Evolutionary conservation across 2,329 filamentous ascomycete species (phyloP).

Genomic region (Arachnomyces sp.): DNA sequence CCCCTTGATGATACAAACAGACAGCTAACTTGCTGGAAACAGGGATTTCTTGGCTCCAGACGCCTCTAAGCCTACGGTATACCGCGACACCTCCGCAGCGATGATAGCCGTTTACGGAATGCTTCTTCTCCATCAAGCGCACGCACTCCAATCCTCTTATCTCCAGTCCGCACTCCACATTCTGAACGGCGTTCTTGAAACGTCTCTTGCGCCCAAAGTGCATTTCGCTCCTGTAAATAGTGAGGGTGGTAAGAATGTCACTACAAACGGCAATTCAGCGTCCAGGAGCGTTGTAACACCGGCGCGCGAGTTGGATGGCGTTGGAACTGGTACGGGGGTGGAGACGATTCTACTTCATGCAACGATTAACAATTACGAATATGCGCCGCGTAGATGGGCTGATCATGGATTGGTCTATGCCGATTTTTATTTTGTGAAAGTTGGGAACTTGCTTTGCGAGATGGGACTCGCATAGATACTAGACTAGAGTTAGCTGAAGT

Average conservation of each 20-base stretch:
- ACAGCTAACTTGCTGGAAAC: too few species aligned
- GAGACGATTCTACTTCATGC: conserved; percentile 11
- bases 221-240: too few species aligned
- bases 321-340: too few species aligned
- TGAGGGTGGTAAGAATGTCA: too few species aligned
- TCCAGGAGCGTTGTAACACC: too few species aligned
- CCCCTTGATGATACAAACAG: conserved; percentile 13
- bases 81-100: conserved; percentile 33
- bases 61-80: conserved; percentile 15
- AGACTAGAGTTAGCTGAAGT: too few species aligned
- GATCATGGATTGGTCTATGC: conserved; percentile 38
- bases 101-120: conserved; percentile 37
- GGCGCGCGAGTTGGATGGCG: too few species aligned
- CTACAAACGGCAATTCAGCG: too few species aligned
- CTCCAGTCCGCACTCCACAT: conserved; percentile 32
- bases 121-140: conserved; percentile 29
- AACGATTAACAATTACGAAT: conserved; percentile 35
- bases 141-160: conserved; percentile 8
- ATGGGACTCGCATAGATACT: conserved; percentile 11
- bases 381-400: conserved; percentile 31
- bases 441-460: conserved; percentile 35
- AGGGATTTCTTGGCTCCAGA: too few species aligned
- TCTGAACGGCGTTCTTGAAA: conserved; percentile 25
- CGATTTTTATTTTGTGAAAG: conserved; percentile 35
- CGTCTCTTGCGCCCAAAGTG: too few species aligned